Evolutionary conservation across 2,329 filamentous ascomycete genomes (phyloP), one percentile per base, ranked within the genome.

Genomic region (Pyrenophora seminiperda): DNA sequence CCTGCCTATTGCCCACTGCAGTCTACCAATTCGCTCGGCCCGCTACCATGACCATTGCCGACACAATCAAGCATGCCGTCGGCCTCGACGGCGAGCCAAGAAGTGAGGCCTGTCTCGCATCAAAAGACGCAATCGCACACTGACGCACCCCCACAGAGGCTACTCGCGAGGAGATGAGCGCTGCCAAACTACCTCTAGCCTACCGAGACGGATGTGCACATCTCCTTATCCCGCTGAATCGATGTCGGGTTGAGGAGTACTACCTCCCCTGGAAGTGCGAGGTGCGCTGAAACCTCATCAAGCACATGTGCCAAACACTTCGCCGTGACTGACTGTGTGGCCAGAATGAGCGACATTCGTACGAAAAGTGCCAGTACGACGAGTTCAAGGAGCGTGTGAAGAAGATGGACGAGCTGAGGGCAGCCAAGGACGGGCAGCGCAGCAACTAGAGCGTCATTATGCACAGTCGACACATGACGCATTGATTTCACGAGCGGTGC

Each of bases 311-410:
- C 27, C 18, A 3, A 32, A 14, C 20, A 41, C n/a, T 27, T 30
- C 36, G 18, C 3, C n/a, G n/a, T n/a, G 42, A 51, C 63, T 68
- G 47, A 71, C 53, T 3, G 1, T 17, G 9, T 18, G 7, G 14
- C 52, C 72, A 97, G 94, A 86, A 91, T 75, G 94, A 99, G 82
- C 83, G 94, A 80, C 94, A 99, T 79, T 88, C 87, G 71, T 99
- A 99, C 82, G 94, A 99, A 75, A 97, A 97, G 77, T 99, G 94
- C 84, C 94, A 99, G 73, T 99, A 99, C 77, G 89, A 89, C 60
- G 94, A 97, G 75, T 99, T 99, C 83, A 96, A 96, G 86, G 91
- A 93, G 83, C 87, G 94, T 51, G 94, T 99, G 60, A 90, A 89
- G 71, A 97, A 96, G 86, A 99, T 99, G 94, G 86, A 97, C 68